Evolutionary conservation across 768 basidiomycete species (phyloP), one percentile per base, ranked within the genome.

Genomic region (Leccinum sublutescens): DNA sequence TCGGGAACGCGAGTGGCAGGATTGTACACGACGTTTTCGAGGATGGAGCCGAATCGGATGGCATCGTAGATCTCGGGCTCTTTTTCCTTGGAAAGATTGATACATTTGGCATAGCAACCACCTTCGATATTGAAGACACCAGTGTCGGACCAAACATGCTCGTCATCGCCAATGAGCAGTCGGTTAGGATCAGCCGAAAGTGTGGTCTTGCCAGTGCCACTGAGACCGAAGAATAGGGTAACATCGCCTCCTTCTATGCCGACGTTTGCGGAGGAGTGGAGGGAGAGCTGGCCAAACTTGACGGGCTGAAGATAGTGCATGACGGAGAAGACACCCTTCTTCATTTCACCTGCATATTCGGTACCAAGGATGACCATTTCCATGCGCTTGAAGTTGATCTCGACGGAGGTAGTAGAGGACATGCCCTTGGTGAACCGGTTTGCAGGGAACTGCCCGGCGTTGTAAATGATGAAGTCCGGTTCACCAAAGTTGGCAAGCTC

Each of bases 91-190:
- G 94, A 94, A 60, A 99, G 86, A 80, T 97, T 97, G 80, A 98
- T 90, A 75, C 86, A 89, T 79, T 99, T 98, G 76, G 97, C 97
- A 73, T 98, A 99, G 77, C 97, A 99, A 52, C 97, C 97, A 63
- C 97, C 97, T 71, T 99, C 97, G 70, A 99, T 99, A 83, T 98
- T 98, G 87, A 99, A 99, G 61, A 99, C 96, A 70, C 97, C 97
- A 17, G 82, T 88, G 76, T 99, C 97, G 15, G 93, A 94, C 97
- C 97, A 99, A 69, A 99, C 97, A 73, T 99, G 97, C 78, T 98
- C 97, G 74, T 99, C 97, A 73, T 99, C 97, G 66, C 97, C 97
- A 65, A 98, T 98, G 61, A 99, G 86, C 54, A 91, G 79, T 61
- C 97, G 93, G 67, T 86, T 83, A 21, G 96, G 94, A 75, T 99